Percentiles rank a stretch among this genome's conserved stretches.
Evolutionary conservation across 495 filamentous ascomycete species (phyloP).

Genomic region (Podospora bellae-mahoneyi): DNA sequence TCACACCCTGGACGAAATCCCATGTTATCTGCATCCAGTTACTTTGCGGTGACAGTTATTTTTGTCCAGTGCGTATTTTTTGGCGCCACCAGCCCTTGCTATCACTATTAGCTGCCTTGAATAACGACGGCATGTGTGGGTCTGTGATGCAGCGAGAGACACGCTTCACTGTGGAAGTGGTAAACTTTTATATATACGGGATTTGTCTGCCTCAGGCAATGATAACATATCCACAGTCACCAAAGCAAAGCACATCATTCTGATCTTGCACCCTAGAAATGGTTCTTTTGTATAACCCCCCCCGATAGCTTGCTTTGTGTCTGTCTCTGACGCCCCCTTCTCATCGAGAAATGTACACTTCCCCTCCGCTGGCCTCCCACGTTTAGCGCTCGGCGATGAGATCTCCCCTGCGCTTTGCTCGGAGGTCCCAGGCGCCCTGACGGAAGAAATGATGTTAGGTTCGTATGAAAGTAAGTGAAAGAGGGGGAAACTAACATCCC

Average conservation of each 20-base stretch:
- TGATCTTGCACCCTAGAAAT: background rate
- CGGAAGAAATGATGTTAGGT: background rate
- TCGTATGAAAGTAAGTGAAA: background rate
- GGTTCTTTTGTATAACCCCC: slow-evolving; percentile 3
- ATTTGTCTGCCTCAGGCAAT: no score
- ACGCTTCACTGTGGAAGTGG: no score
- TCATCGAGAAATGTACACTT: background rate
- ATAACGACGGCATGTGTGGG: no score
- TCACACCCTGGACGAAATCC: no score
- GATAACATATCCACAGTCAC: background rate
- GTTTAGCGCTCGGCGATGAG: slow-evolving; percentile 67
- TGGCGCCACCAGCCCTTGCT: no score
- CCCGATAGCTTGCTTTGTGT: slow-evolving; percentile 19
- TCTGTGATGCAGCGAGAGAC: no score
- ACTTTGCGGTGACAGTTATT: no score
- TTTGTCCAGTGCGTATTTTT: no score
- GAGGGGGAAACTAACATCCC: slow-evolving; percentile 66
- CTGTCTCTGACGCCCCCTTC: background rate
- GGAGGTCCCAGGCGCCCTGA: slow-evolving; percentile 81
- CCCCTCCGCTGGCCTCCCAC: slow-evolving; percentile 4
- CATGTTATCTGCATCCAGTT: no score
- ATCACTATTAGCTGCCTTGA: no score
- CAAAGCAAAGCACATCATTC: background rate
- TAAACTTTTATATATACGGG: no score
- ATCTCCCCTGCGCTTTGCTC: slow-evolving; percentile 85